Base-by-base conservation (phyloP, 305 asterid genomes). In the Fraxinus floribunda region DNA sequence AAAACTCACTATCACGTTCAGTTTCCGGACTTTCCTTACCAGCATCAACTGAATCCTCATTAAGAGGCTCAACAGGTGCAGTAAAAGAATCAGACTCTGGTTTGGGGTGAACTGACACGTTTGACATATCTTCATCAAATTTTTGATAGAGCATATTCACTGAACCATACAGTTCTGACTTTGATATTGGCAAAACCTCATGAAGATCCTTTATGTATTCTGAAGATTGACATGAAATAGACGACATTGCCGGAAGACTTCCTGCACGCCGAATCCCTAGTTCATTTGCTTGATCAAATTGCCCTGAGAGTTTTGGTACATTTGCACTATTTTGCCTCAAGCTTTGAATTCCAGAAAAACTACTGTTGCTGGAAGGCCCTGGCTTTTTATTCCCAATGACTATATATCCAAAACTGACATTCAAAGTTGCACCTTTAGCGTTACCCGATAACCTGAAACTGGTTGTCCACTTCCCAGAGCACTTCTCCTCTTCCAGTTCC, bases 381-480 rank as follows among this genome's bases (percentile, higher is more conserved):
- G 73, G 15, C 57, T 75, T 83, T 5, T 35, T 83, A 85, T 89
- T 88, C 80, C 89, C 97, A 81, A 88, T 78, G 16, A 91, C 91
- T 77, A 76, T 86, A 80, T 91, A 96, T 41, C 94, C 97, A 83
- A 93, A 93, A 88, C 97, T 96, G 80, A 94, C 97, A 83, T 92
- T 91, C 85, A 96, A 76, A 18, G 88, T 89, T 18, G 95, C 99
- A 41, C 97, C 97, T 87, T 86, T 89, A 68, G 95, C 99, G 86
- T 88, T 92, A 52, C 98, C 98, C 3, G 97, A 90, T 85, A 96
- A 88, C 84, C 89, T 90, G 86, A 89, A 96, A 90, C 97, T 96
- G 77, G 99, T 96, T 26, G 97, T 88, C 99, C 99, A 96, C 86
- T 85, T 96, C 72, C 99, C 98, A 0, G 92, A 88, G 87, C 92